These are phyloP conservation scores for Cyclotella atomus DNA, from an alignment of 108 stramenopile species.

Conservation along the genomic window DNA sequence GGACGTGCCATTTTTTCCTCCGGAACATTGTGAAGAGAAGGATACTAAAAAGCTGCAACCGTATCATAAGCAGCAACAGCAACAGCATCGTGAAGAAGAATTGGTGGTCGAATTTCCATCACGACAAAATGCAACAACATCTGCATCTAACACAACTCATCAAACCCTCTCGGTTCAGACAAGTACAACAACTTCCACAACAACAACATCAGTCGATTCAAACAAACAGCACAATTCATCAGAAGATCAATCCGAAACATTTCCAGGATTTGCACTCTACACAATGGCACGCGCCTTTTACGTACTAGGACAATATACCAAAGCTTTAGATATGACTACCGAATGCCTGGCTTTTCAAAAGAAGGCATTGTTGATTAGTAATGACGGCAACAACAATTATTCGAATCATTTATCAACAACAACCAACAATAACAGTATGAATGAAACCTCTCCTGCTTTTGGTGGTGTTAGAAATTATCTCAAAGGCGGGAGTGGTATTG, in stretches of 20 bases:
- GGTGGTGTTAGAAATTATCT: background rate
- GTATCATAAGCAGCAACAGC: background rate
- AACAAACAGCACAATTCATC: background rate
- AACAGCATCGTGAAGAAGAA: constrained; percentile 15
- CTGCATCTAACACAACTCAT: no score
- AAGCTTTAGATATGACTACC: constrained; percentile 48
- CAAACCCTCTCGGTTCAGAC: no score
- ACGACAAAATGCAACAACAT: background rate
- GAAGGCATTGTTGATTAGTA: constrained; percentile 12
- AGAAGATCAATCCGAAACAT: constrained; percentile 6
- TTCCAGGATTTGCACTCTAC: constrained; percentile 50
- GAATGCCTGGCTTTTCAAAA: constrained; percentile 51
- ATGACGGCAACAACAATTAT: background rate
- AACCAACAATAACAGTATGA: no score
- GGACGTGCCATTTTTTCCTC: constrained; percentile 14
- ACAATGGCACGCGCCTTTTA: constrained; percentile 39
- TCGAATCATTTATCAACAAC: no score
- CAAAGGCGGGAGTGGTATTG: background rate
- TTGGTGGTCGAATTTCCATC: constrained; percentile 27
- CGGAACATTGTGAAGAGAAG: background rate
- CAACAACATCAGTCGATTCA: no score
- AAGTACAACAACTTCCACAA: no score
- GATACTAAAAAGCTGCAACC: no score
- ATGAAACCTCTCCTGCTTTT: background rate
- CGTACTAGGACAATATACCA: constrained; percentile 27